phyloP scores from a whole-genome alignment of 257 asterid species.

The Solanum lycopersicoides region DNA sequence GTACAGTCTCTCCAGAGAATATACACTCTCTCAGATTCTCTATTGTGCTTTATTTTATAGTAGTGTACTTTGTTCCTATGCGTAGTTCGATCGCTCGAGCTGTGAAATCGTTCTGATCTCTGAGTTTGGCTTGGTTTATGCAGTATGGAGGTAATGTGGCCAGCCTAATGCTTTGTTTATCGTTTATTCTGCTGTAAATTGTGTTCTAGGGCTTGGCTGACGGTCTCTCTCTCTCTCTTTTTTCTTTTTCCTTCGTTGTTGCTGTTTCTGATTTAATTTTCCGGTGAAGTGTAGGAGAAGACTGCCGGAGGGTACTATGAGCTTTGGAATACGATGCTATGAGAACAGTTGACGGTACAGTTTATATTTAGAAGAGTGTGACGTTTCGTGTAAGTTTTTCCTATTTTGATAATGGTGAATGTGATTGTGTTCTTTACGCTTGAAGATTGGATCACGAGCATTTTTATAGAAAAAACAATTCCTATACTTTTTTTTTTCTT shows the following conservation, averaged over 20 bases:
- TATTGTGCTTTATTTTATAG: neutral
- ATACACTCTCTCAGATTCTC: neutral
- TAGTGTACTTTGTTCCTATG: neutral
- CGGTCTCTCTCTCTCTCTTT: neutral
- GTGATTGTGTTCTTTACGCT: neutral
- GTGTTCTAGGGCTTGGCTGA: slow-evolving; percentile 18
- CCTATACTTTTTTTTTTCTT: neutral
- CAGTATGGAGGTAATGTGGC: slow-evolving; percentile 38
- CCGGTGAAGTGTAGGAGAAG: slow-evolving; percentile 22
- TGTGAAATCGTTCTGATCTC: slow-evolving; percentile 40
- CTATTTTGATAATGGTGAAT: neutral
- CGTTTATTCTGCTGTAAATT: slow-evolving; percentile 28
- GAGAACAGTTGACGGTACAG: slow-evolving; percentile 1
- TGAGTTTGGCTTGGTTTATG: slow-evolving; percentile 27
- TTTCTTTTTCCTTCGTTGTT: neutral
- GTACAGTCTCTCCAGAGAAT: slow-evolving; percentile 8
- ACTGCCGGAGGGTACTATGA: slow-evolving; percentile 26
- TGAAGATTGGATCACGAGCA: slow-evolving; percentile 18
- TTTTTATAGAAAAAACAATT: neutral
- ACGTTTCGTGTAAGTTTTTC: neutral
- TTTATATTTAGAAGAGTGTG: neutral
- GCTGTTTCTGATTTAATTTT: neutral
- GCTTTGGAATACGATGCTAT: slow-evolving; percentile 45
- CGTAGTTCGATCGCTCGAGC: slow-evolving; percentile 10
- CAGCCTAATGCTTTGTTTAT: slow-evolving; percentile 8